phyloP scores from a whole-genome alignment of 2,329 filamentous ascomycete genomes.

The Tothia fuscella region DNA sequence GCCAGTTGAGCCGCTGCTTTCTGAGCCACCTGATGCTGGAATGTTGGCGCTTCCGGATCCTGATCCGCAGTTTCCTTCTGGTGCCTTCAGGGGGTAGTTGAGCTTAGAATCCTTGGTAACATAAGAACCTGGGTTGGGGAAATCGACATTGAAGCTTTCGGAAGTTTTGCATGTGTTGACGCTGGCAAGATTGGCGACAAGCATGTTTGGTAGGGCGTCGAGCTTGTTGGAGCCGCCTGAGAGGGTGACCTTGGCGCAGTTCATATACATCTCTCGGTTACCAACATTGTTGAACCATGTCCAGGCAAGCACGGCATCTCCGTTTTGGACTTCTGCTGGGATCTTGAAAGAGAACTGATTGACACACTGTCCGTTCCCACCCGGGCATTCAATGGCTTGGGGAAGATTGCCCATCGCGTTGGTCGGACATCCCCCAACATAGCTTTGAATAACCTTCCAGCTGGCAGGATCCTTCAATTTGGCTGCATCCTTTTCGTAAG shows the following conservation, averaged over 20 bases:
- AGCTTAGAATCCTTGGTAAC: constrained; percentile 33
- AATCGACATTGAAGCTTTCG: constrained; percentile 47
- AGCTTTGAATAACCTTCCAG: constrained; percentile 85
- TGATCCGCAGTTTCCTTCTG: constrained; percentile 9
- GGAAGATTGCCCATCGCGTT: constrained; percentile 48
- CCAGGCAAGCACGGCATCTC: constrained; percentile 72
- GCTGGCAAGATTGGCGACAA: constrained; percentile 54
- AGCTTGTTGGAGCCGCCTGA: constrained; percentile 42
- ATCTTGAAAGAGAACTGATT: constrained; percentile 57
- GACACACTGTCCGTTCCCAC: constrained; percentile 16
- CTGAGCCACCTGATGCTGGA: not conserved
- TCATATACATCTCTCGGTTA: constrained; percentile 97
- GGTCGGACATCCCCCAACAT: constrained; percentile 74
- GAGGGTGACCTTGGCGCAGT: constrained; percentile 69
- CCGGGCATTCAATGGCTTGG: constrained; percentile 31
- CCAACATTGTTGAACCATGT: constrained; percentile 90
- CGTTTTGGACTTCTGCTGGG: constrained; percentile 54
- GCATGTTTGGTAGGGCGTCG: constrained; percentile 58
- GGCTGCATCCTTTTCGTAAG: constrained; percentile 60
- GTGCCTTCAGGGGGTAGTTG: constrained; percentile 27
- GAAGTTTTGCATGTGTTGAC: constrained; percentile 43
- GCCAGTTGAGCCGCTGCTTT: not conserved
- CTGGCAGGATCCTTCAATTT: constrained; percentile 41
- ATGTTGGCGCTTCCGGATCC: not conserved
- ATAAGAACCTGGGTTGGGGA: constrained; percentile 53